A percentile compares a stretch with the other conserved stretches of the same genome.
These are phyloP conservation scores for Colletotrichum cereale DNA, from an alignment of 2,329 filamentous ascomycete species.

Conservation along the genomic window DNA sequence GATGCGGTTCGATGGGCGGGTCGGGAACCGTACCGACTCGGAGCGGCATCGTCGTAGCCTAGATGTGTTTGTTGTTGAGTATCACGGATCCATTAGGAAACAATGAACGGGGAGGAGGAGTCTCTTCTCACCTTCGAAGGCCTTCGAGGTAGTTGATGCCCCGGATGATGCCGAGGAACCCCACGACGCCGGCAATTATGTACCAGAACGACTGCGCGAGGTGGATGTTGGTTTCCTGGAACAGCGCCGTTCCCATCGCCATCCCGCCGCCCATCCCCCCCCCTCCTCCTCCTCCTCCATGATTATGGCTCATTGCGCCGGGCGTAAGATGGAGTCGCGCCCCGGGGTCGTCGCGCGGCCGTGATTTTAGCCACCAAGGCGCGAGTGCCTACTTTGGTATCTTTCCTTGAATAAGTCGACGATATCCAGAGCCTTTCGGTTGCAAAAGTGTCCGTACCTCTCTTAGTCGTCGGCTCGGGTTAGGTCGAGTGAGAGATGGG, in stretches of 20 bases:
- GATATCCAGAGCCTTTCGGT: background rate
- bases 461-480: too few relatives aligned
- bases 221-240: conserved; percentile 60
- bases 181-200: conserved; percentile 63
- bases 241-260: conserved; percentile 53
- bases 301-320: conserved; percentile 42
- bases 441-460: background rate
- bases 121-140: conserved; percentile 53
- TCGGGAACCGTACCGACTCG: conserved; percentile 61
- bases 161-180: conserved; percentile 55
- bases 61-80: conserved; percentile 7
- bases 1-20: conserved; percentile 60
- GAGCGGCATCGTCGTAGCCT: conserved; percentile 62
- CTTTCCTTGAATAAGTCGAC: background rate
- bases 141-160: conserved; percentile 58
- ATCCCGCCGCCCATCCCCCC: conserved; percentile 35
- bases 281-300: conserved; percentile 26
- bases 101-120: background rate
- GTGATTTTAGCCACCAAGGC: background rate
- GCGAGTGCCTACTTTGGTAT: background rate
- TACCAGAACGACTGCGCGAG: conserved; percentile 72
- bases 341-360: background rate
- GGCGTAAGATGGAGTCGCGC: background rate
- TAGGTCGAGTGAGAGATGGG: background rate
- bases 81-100: background rate